phyloP scores from a whole-genome alignment of 176 grass and related monocot species.

The Cymbopogon citratus region DNA sequence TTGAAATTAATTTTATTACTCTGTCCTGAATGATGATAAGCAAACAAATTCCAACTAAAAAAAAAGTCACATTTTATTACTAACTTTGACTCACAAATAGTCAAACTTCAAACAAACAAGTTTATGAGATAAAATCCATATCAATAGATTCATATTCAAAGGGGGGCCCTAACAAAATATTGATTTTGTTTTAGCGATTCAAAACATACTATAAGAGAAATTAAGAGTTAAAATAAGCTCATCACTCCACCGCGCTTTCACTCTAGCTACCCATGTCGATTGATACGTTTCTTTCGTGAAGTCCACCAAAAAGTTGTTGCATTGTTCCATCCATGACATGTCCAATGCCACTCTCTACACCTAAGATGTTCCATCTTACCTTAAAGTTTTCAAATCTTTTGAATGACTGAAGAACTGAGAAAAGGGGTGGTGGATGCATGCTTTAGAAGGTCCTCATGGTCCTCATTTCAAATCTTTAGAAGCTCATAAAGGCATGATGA shows the following conservation, averaged over 20 bases:
- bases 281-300: not conserved
- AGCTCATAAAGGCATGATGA: not conserved
- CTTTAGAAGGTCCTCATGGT: not conserved
- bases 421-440: not conserved
- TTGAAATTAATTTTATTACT: not conserved
- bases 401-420: not conserved
- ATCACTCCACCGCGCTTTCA: no score
- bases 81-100: no score
- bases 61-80: not conserved
- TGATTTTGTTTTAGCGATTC: not conserved
- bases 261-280: not conserved
- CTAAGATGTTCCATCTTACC: not conserved
- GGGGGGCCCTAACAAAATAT: not conserved
- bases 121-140: no score
- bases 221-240: not conserved
- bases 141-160: not conserved
- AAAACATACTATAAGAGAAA: no score
- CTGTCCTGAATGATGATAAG: not conserved
- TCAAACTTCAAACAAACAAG: no score
- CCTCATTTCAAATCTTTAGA: no score
- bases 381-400: not conserved
- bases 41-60: not conserved
- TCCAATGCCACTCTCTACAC: not conserved
- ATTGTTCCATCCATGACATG: not conserved
- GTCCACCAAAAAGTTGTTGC: not conserved